These are phyloP conservation scores for Gypsophila paniculata DNA, from an alignment of 179 eudicot species.

Conservation along the genomic window DNA sequence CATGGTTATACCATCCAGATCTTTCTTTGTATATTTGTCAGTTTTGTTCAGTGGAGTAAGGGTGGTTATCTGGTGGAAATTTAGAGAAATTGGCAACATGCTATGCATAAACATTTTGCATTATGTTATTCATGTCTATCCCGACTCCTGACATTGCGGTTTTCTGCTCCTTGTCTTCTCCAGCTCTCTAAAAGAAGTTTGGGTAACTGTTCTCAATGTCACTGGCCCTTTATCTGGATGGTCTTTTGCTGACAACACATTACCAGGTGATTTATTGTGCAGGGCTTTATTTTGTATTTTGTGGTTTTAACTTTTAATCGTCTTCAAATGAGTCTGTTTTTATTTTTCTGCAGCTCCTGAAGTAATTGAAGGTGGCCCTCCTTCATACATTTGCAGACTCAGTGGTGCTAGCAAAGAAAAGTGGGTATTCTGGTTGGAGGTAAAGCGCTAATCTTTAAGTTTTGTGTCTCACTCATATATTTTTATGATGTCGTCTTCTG, in stretches of 20 bases:
- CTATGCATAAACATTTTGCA: background rate
- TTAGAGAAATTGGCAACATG: background rate
- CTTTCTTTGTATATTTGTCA: slow-evolving; percentile 4
- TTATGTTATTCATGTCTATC: background rate
- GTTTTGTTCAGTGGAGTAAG: background rate
- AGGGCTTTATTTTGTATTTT: background rate
- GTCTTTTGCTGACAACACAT: slow-evolving; percentile 72
- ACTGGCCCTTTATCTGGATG: slow-evolving; percentile 87
- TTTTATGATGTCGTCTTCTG: slow-evolving; percentile 6
- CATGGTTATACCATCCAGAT: no score
- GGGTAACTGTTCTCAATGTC: slow-evolving; percentile 84
- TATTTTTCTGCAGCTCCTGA: slow-evolving; percentile 58
- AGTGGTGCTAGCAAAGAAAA: slow-evolving; percentile 75
- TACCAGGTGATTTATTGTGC: slow-evolving; percentile 52
- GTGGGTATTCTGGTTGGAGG: slow-evolving; percentile 99
- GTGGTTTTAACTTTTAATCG: background rate
- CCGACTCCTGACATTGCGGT: background rate
- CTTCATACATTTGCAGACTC: slow-evolving; percentile 81
- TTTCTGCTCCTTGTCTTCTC: slow-evolving; percentile 18
- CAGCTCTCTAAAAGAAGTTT: slow-evolving; percentile 90
- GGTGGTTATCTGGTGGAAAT: background rate
- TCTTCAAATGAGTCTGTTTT: slow-evolving; percentile 10
- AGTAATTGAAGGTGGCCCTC: slow-evolving; percentile 59
- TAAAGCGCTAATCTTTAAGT: slow-evolving; percentile 26
- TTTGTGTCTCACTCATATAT: slow-evolving; percentile 1